Evolutionary conservation across 2,329 filamentous ascomycete genomes (phyloP).

Genomic region (Alternaria infectoria): DNA sequence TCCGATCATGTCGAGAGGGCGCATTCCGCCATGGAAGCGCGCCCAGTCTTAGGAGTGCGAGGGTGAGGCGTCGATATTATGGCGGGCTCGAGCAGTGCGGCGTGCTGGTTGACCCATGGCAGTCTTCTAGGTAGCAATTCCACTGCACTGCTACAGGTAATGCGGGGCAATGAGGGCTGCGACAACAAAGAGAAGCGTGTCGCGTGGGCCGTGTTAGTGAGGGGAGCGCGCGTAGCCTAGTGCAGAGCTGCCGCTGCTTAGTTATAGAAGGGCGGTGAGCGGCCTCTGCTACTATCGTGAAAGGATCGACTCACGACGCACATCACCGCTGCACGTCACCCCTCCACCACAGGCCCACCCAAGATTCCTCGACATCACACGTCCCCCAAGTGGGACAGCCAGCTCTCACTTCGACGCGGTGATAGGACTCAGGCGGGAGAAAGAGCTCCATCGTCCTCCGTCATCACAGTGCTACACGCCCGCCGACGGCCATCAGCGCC

Average conservation of each 20-base stretch:
- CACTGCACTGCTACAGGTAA: background rate
- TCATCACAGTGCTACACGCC: background rate
- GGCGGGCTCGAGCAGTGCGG: conserved; percentile 29
- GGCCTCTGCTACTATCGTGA: conserved; percentile 3
- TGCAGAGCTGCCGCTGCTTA: conserved; percentile 3
- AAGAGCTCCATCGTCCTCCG: background rate
- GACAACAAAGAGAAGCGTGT: background rate
- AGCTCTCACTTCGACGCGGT: background rate
- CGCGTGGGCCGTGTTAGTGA: conserved; percentile 1
- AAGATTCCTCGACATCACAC: background rate
- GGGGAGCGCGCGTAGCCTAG: conserved; percentile 4
- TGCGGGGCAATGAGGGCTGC: background rate
- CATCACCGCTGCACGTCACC: conserved; percentile 2
- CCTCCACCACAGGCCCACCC: background rate
- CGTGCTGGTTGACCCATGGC: conserved; percentile 39
- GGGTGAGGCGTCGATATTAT: too few species aligned
- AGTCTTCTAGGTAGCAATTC: conserved; percentile 3
- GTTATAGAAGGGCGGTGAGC: conserved; percentile 12
- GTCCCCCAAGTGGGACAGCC: background rate
- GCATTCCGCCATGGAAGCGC: conserved; percentile 20
- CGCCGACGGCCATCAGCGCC: background rate
- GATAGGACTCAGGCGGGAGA: background rate
- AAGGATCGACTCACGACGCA: background rate
- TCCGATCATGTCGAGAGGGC: conserved; percentile 47
- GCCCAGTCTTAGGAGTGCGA: conserved; percentile 20